phyloP scores from a whole-genome alignment of 2,329 filamentous ascomycete genomes.

The Clonostachys chloroleuca region DNA sequence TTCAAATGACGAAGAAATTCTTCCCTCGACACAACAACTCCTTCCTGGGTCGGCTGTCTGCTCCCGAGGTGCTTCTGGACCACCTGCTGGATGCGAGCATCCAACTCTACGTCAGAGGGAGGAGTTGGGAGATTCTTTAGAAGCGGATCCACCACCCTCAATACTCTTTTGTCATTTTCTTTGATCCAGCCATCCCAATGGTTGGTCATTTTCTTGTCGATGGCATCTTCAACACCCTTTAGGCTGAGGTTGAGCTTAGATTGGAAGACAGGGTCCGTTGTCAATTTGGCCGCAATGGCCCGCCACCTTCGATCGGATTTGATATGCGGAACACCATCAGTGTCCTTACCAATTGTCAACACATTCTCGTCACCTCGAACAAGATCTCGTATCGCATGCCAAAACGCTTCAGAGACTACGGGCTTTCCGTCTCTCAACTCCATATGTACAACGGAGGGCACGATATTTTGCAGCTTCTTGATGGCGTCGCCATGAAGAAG shows the following conservation, averaged over 20 bases:
- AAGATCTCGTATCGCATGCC: conserved; percentile 55
- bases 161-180: conserved; percentile 38
- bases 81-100: conserved; percentile 25
- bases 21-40: conserved; percentile 36
- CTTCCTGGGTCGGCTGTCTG: conserved; percentile 14
- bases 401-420: conserved; percentile 58
- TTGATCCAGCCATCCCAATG: conserved; percentile 49
- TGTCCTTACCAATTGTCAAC: conserved; percentile 35
- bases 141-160: conserved; percentile 18
- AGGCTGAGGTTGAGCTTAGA: conserved; percentile 16
- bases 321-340: conserved; percentile 24
- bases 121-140: conserved; percentile 25
- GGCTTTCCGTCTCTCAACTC: conserved; percentile 44
- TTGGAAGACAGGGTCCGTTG: conserved; percentile 21
- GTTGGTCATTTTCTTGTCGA: conserved; percentile 23
- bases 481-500: conserved; percentile 30
- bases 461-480: conserved; percentile 36
- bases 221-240: conserved; percentile 14
- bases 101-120: conserved; percentile 24
- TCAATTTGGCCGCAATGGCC: conserved; percentile 25
- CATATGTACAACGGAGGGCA: conserved; percentile 56
- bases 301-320: conserved; percentile 42
- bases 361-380: conserved; percentile 44
- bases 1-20: conserved; percentile 42
- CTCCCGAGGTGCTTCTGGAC: conserved; percentile 27